Base-by-base conservation (phyloP, 495 filamentous ascomycete species). In the Paragyromitra xinjiangensis region DNA sequence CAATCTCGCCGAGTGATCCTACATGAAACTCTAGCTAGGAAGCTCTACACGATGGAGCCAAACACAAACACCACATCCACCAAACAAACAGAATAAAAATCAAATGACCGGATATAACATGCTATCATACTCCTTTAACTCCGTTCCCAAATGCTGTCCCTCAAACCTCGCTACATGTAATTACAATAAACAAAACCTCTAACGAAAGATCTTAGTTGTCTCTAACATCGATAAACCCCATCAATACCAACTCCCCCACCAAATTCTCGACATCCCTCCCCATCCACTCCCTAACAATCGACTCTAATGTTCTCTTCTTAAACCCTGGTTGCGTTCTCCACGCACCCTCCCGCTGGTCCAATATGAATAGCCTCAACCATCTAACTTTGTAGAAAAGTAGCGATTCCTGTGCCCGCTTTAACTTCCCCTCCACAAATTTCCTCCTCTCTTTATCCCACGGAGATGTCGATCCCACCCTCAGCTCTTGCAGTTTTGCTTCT, bases 181-280 rank as follows among this genome's bases (percentile, higher is more conserved):
- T 34, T 3, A 8, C 58, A 16, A 26, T 14, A 39, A 40, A 37
- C 6, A 40, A 51, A 39, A 12, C 24, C n/a, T 9, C 16, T 34
- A 42, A 9, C n/a, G 16, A 19, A 26, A 12, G 2, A 37, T 58
- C 66, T 14, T 48, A 70, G 55, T 61, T 39, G 22, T 14, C 53
- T 16, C 69, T 64, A 7, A 76, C 68, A 40, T 66, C 70, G 9
- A 77, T 14, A 42, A 77, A 59, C 51, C 69, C 74, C 61, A 77
- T 73, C 59, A 39, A 65, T 24, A 73, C 69, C 37, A 73, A 45
- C 26, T 71, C 73, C 2, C 48, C 68, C 16, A 76, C 58, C 24
- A 55, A 45, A 12, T 63, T 62, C 73, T 76, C 73, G 50, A 76
- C 61, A 72, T 76, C 73, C 59, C 68, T 26, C 59, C 73, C 73